Percentiles rank a stretch among this genome's conserved stretches.
Evolutionary conservation across 139 green algal genomes (phyloP).

Genomic region (Nannochloris sp.): DNA sequence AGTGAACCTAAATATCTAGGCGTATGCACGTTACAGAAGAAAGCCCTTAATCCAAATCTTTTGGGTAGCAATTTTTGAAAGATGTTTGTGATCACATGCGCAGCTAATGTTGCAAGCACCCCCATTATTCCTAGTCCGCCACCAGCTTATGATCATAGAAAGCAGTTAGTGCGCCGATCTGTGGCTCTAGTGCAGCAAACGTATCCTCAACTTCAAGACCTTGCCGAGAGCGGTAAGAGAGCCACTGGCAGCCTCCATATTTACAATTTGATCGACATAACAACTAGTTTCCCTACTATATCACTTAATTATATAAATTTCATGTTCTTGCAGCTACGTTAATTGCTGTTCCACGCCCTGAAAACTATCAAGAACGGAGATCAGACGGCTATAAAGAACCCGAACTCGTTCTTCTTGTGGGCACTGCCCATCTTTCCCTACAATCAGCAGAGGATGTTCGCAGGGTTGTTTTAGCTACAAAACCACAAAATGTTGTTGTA

Average conservation of each 20-base stretch:
- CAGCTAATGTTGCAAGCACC: too few relatives aligned
- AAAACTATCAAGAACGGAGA: constrained; percentile 53
- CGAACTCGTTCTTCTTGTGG: constrained; percentile 54
- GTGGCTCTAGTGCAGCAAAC: neutral
- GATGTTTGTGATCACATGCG: too few relatives aligned
- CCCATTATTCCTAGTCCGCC: neutral
- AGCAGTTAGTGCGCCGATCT: neutral
- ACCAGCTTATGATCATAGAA: neutral
- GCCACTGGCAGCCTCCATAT: too few relatives aligned
- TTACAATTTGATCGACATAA: too few relatives aligned
- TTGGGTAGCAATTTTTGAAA: too few relatives aligned
- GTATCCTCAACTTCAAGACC: neutral
- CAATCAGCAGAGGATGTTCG: constrained; percentile 46
- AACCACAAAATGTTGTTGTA: constrained; percentile 55
- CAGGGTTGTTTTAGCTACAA: constrained; percentile 45
- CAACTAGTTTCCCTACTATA: neutral
- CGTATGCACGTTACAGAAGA: too few relatives aligned
- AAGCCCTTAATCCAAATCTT: too few relatives aligned
- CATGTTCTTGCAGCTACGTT: constrained; percentile 44
- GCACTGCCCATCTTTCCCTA: constrained; percentile 60
- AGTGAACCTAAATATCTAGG: too few relatives aligned
- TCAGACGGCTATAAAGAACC: constrained; percentile 73
- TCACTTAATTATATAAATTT: neutral
- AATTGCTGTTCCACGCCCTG: constrained; percentile 43
- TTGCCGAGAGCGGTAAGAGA: neutral